Percentiles rank a stretch among this genome's conserved stretches.
phyloP scores from a whole-genome alignment of 495 filamentous ascomycete genomes.

The Thermothielavioides terrestris region DNA sequence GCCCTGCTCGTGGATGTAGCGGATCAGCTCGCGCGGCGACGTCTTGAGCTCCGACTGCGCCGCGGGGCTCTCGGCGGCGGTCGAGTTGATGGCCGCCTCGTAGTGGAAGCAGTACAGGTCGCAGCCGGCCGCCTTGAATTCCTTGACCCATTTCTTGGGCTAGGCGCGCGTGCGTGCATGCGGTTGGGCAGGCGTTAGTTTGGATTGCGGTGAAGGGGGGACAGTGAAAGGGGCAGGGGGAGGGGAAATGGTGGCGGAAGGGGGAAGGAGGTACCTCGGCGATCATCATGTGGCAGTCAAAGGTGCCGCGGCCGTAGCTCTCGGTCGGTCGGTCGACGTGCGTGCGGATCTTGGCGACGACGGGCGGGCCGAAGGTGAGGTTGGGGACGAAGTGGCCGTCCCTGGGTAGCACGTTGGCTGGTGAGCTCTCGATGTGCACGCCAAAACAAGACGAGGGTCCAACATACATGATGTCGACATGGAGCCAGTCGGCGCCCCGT shows the following conservation, averaged over 20 bases:
- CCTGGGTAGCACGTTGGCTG: constrained; percentile 17
- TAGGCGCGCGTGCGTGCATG: too few relatives aligned
- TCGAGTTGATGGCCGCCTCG: constrained; percentile 79
- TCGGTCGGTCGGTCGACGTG: constrained; percentile 55
- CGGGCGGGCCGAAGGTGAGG: constrained; percentile 88
- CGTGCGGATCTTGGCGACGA: constrained; percentile 83
- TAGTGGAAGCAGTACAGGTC: constrained; percentile 99
- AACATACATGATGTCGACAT: constrained; percentile 78
- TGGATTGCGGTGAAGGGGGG: too few relatives aligned
- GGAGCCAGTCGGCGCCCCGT: constrained; percentile 81
- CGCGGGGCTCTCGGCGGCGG: constrained; percentile 71
- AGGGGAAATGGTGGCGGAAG: neutral
- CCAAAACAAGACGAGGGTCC: too few relatives aligned
- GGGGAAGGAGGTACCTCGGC: constrained; percentile 59
- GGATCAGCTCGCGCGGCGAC: constrained; percentile 73
- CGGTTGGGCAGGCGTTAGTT: too few relatives aligned
- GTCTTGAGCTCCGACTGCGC: constrained; percentile 57
- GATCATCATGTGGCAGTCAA: constrained; percentile 99
- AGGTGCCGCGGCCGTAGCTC: constrained; percentile 69
- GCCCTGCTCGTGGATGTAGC: constrained; percentile 77
- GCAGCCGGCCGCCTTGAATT: constrained; percentile 88
- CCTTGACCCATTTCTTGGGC: constrained; percentile 96
- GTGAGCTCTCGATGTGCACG: neutral
- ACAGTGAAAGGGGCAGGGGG: too few relatives aligned
- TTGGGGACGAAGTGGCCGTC: constrained; percentile 98